A percentile compares a stretch with the other conserved stretches of the same genome.
These are phyloP conservation scores for Radiomyces spectabilis DNA, from an alignment of 192 early-diverging fungal genomes.

Conservation along the genomic window DNA sequence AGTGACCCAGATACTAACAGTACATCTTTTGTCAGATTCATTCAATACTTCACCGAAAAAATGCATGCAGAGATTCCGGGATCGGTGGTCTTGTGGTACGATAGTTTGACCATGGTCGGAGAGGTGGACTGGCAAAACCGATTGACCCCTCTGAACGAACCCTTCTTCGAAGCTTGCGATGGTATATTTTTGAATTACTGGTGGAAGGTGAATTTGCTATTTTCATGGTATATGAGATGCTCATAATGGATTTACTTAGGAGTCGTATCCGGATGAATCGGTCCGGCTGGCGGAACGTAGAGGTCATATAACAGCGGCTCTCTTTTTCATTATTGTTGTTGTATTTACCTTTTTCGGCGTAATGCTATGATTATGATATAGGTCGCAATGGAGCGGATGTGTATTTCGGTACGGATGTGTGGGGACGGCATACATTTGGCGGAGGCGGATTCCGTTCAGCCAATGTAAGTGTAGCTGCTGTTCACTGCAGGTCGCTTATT, in stretches of 20 bases:
- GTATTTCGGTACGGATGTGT: conserved; percentile 60
- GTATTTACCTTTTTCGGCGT: too few species aligned
- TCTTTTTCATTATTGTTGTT: too few species aligned
- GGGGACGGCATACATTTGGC: conserved; percentile 53
- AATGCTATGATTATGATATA: too few species aligned
- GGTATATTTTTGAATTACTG: conserved; percentile 38
- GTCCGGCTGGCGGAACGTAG: conserved; percentile 25
- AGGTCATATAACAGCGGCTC: too few species aligned
- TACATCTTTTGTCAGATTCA: too few species aligned
- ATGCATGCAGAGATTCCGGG: conserved; percentile 42
- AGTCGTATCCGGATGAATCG: conserved; percentile 21
- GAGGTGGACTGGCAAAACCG: conserved; percentile 52
- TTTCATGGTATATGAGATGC: conserved; percentile 16
- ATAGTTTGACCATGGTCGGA: conserved; percentile 47
- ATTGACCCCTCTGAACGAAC: conserved; percentile 37
- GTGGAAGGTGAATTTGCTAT: conserved; percentile 16
- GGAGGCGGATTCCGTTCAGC: conserved; percentile 37
- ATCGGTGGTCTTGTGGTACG: conserved; percentile 53
- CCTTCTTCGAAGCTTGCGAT: conserved; percentile 49
- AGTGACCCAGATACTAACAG: conserved; percentile 19
- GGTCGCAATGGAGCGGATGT: conserved; percentile 26
- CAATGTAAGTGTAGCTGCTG: conserved; percentile 5
- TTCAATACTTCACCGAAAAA: conserved; percentile 35
- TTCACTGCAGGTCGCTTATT: neutral
- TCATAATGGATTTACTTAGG: conserved; percentile 21